Evolutionary conservation across 352 stramenopile species (phyloP).

Genomic region (Phytophthora nicotianae): DNA sequence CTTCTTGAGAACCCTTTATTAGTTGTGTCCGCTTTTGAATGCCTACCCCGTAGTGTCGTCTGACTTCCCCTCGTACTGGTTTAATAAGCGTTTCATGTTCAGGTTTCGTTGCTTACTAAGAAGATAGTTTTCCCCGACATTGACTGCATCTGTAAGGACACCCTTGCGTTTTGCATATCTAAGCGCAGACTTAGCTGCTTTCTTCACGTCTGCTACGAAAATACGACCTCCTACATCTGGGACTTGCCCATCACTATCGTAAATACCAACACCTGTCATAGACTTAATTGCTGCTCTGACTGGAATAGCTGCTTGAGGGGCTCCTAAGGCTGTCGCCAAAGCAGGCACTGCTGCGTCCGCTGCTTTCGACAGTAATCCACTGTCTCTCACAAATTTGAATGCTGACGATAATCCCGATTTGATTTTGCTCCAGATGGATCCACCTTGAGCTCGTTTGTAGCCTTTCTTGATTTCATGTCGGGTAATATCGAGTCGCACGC

Average conservation of each 20-base stretch:
- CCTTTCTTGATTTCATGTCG: conserved; percentile 12
- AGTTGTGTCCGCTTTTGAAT: neutral
- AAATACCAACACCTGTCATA: conserved; percentile 1
- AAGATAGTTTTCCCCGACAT: conserved; percentile 1
- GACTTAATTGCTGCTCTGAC: conserved; percentile 1
- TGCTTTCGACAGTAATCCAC: neutral
- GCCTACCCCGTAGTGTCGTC: conserved; percentile 11
- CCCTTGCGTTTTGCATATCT: conserved; percentile 12
- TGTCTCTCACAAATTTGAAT: conserved; percentile 1
- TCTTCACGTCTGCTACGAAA: conserved; percentile 6
- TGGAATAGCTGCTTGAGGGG: conserved; percentile 2
- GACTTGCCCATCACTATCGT: conserved; percentile 2
- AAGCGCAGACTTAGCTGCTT: neutral
- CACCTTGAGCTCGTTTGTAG: conserved; percentile 3
- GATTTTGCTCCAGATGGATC: conserved; percentile 1
- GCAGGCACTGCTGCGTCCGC: neutral
- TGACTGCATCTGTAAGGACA: conserved; percentile 6
- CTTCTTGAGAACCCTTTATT: neutral
- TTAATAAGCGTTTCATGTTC: conserved; percentile 11
- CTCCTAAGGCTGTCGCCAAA: neutral
- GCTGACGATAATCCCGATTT: too few relatives aligned
- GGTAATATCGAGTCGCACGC: conserved; percentile 11
- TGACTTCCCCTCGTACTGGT: neutral
- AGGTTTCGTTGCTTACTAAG: conserved; percentile 5
- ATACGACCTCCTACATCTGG: conserved; percentile 9